phyloP scores from a whole-genome alignment of 371 early-diverging fungal genomes.

The Apophysomyces sp. region DNA sequence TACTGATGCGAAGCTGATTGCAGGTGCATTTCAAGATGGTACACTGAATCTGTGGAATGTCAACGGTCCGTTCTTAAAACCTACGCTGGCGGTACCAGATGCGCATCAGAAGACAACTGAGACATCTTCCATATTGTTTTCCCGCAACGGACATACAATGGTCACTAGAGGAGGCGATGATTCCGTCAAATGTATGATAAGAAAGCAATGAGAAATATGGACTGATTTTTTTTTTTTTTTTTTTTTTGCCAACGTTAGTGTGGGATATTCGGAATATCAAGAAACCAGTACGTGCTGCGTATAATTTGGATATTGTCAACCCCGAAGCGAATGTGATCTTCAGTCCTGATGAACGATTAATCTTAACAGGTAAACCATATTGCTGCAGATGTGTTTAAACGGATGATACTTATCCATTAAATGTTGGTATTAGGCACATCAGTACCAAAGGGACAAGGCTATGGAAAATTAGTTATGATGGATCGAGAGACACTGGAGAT shows the following conservation, averaged over 20 bases:
- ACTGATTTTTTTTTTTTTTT: too few relatives aligned
- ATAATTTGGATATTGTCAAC: conserved; percentile 65
- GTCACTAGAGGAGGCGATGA: conserved; percentile 84
- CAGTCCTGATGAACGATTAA: conserved; percentile 79
- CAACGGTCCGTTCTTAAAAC: conserved; percentile 52
- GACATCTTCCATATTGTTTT: conserved; percentile 69
- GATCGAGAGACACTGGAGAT: conserved; percentile 68
- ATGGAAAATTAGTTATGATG: conserved; percentile 69
- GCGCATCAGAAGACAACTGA: conserved; percentile 73
- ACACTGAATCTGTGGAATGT: conserved; percentile 62
- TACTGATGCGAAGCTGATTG: conserved; percentile 67
- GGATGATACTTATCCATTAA: not conserved
- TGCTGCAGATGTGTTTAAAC: not conserved
- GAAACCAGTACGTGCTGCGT: conserved; percentile 60
- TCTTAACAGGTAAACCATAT: conserved; percentile 56
- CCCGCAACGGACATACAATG: conserved; percentile 62
- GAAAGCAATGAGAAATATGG: not conserved
- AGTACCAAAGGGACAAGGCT: conserved; percentile 68
- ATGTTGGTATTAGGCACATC: conserved; percentile 45
- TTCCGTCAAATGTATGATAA: conserved; percentile 73
- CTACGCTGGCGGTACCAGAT: conserved; percentile 53
- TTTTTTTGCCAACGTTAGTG: conserved; percentile 35
- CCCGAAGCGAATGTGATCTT: conserved; percentile 86
- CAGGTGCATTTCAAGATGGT: conserved; percentile 69
- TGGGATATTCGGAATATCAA: conserved; percentile 88